Evolutionary conservation across 2,329 filamentous ascomycete genomes (phyloP).

Genomic region (Podosphaera aphanis): DNA sequence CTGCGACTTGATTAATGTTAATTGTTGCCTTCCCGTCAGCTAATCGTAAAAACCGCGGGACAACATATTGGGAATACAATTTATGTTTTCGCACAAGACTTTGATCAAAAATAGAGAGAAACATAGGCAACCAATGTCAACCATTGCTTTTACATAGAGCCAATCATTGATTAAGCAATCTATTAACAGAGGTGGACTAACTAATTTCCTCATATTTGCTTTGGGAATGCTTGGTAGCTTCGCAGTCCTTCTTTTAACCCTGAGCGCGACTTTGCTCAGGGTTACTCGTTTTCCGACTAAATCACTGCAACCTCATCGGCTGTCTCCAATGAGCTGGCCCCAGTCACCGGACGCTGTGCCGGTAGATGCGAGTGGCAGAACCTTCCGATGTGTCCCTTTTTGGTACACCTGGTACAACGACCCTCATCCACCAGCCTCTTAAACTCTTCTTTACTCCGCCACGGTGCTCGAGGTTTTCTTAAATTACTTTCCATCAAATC

Average conservation of each 20-base stretch:
- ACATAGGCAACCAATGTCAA: not conserved
- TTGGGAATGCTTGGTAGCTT: not conserved
- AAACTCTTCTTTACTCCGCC: not conserved
- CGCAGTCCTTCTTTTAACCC: not conserved
- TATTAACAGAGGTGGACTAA: not conserved
- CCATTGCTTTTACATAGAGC: not conserved
- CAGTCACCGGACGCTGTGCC: not conserved
- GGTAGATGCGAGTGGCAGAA: not conserved
- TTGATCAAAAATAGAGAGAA: not conserved
- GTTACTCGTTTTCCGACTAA: not conserved
- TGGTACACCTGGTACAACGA: not conserved
- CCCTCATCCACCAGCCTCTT: not conserved
- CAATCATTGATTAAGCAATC: not conserved
- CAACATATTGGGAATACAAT: not conserved
- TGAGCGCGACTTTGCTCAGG: slow-evolving; percentile 1
- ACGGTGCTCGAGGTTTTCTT: not conserved
- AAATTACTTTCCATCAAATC: not conserved
- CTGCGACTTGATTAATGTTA: not conserved
- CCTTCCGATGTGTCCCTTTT: not conserved
- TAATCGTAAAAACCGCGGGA: not conserved
- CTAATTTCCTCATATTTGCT: not conserved
- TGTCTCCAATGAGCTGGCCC: not conserved
- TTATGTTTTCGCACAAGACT: not conserved
- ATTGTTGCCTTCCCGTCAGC: not conserved
- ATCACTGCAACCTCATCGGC: not conserved